Conservation (phyloP, 208 protist species). For the Lotmaria passim region DNA sequence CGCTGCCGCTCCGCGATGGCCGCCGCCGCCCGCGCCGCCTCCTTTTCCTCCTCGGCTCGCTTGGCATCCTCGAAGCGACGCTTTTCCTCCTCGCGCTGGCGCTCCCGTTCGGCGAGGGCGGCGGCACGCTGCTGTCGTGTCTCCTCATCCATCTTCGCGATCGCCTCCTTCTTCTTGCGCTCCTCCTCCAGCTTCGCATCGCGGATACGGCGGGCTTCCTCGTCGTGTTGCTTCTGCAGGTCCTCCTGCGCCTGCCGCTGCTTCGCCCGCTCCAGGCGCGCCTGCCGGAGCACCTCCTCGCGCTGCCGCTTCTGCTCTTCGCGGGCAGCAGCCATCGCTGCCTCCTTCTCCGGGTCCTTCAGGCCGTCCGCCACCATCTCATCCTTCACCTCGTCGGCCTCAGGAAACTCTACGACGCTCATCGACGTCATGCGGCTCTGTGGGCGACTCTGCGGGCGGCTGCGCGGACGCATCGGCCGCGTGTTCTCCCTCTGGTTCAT, state of each 20-base stretch:
- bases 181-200: conserved; percentile 43
- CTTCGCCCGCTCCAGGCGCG: conserved; percentile 26
- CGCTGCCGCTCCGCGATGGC: conserved; percentile 43
- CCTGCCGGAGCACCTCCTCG: conserved; percentile 20
- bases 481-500: neutral
- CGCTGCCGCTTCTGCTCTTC: conserved; percentile 30
- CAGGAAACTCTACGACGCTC: conserved; percentile 63
- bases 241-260: conserved; percentile 34
- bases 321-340: conserved; percentile 9
- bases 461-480: conserved; percentile 16
- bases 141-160: conserved; percentile 53
- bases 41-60: conserved; percentile 41
- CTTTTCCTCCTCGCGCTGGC: conserved; percentile 51
- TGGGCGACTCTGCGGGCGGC: conserved; percentile 42
- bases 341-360: conserved; percentile 30
- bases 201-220: conserved; percentile 31
- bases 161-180: conserved; percentile 32
- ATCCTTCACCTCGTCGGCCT: conserved; percentile 65
- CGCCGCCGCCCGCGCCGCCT: conserved; percentile 47
- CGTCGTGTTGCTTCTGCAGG: conserved; percentile 36
- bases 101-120: conserved; percentile 33
- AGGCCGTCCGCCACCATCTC: conserved; percentile 41
- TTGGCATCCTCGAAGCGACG: conserved; percentile 40
- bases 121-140: conserved; percentile 34
- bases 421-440: conserved; percentile 57